Conservation (phyloP, 495 filamentous ascomycete genomes). For the Talaromyces stipitatus region DNA sequence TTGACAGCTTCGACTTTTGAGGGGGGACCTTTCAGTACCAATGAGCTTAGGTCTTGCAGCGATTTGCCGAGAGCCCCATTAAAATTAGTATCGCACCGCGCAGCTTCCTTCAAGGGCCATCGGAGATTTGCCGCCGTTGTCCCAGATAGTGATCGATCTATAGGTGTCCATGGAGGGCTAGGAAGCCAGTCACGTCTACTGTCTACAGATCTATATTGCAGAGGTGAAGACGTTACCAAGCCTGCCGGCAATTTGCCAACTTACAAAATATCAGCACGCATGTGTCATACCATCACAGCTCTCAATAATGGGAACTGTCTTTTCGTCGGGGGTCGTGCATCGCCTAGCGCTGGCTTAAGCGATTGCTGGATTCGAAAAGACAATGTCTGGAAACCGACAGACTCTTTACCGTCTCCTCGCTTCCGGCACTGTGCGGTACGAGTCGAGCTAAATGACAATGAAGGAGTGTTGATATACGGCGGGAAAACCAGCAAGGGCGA, state of each 20-base stretch:
- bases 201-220: conserved; percentile 51
- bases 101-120: conserved; percentile 10
- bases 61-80: conserved; percentile 8
- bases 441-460: conserved; percentile 35
- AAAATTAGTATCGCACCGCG: conserved; percentile 13
- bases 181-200: conserved; percentile 52
- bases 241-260: conserved; percentile 18
- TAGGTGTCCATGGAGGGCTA: conserved; percentile 54
- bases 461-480: conserved; percentile 55
- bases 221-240: conserved; percentile 13
- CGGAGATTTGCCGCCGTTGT: conserved; percentile 39
- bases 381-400: conserved; percentile 51
- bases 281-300: conserved; percentile 71
- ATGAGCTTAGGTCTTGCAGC: neutral
- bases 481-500: conserved; percentile 53
- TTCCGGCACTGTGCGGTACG: conserved; percentile 62
- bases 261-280: conserved; percentile 44
- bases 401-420: conserved; percentile 55
- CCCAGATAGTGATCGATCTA: conserved; percentile 21
- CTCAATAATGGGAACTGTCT: conserved; percentile 44
- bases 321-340: conserved; percentile 70
- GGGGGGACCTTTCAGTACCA: neutral
- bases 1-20: conserved; percentile 46
- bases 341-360: conserved; percentile 54
- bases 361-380: conserved; percentile 68